Evolutionary conservation across 2,329 filamentous ascomycete genomes (phyloP), one percentile per base, ranked within the genome.

Genomic region (Microcera coccophila): DNA sequence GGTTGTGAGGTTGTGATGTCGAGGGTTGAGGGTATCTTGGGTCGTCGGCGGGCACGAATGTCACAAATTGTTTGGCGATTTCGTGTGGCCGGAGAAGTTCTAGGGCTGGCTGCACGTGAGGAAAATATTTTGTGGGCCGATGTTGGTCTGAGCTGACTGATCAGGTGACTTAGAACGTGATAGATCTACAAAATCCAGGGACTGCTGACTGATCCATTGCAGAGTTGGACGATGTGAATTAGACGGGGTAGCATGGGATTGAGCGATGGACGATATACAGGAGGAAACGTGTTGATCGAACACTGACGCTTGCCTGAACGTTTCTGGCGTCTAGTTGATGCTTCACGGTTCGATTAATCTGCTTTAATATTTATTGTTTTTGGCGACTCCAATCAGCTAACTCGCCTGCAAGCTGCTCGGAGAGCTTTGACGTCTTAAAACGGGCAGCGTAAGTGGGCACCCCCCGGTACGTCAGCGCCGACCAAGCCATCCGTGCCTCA

Each of bases 1-100:
- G 73, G 71, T 71, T 64, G 67, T 69, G 69, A 67, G 64, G 65
- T 65, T 64, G 65, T 66, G 65, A 68, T 70, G 68, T 64, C 62
- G 67, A 58, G 59, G 58, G 63, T 64, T 65, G 64, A 67, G 64
- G 64, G 64, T 66, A 64, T 66, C 65, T 64, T 53, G 57, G 58
- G 55, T 59, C 59, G 62, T 60, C 59, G 57, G 59, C 62, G 52
- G 51, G 64, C 64, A 62, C 64, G 60, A 64, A 65, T 58, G 51
- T 65, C 64, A 62, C 64, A 59, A 64, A 65, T 58, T 62, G 57
- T 59, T 67, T 61, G 57, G 57, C 59, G 60, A 62, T 62, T 62
- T 63, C 61, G 63, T 69, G 68, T 69, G 68, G 67, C 66, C 65
- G 55, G 62, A 65, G 67, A 71, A 69, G 59, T 67, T 67, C 65